Conservation (phyloP, 2,329 filamentous ascomycete genomes). For the Xylariaceae sp. region DNA sequence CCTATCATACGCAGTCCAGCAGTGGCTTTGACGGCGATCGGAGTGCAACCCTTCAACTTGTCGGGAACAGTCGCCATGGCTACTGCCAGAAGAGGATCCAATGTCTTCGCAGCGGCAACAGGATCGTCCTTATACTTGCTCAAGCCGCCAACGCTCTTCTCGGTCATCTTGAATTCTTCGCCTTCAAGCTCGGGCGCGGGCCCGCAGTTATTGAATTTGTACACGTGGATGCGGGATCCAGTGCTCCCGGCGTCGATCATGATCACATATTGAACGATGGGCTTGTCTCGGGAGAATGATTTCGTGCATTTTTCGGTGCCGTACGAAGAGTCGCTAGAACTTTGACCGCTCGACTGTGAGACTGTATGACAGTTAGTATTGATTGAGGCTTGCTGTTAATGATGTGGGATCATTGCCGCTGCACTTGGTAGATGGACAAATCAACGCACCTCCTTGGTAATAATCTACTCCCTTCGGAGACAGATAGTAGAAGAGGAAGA, state of each 20-base stretch:
- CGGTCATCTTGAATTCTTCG: constrained; percentile 90
- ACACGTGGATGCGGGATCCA: constrained; percentile 95
- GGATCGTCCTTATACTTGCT: constrained; percentile 85
- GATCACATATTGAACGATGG: constrained; percentile 91
- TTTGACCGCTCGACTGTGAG: constrained; percentile 42
- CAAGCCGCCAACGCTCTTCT: constrained; percentile 75
- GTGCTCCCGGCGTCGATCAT: constrained; percentile 99
- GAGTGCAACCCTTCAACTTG: constrained; percentile 83
- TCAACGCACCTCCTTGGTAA: constrained; percentile 41
- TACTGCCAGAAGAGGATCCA: constrained; percentile 81
- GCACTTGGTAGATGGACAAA: not conserved
- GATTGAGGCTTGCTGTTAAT: not conserved
- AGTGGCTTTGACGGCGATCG: constrained; percentile 95
- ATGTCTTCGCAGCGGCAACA: constrained; percentile 78
- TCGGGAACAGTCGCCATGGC: constrained; percentile 82
- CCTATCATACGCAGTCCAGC: constrained; percentile 88
- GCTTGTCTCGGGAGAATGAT: constrained; percentile 81
- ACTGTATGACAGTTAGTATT: constrained; percentile 24
- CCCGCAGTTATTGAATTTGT: constrained; percentile 98
- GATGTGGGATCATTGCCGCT: not conserved
- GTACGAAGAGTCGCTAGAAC: constrained; percentile 54
- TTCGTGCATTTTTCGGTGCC: constrained; percentile 72
- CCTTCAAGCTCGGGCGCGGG: constrained; percentile 88
- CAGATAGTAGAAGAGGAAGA: constrained; percentile 59
- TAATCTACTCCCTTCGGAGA: constrained; percentile 54